Conservation (phyloP, 768 basidiomycete genomes). For the Rhodosporidiobolus sp. region DNA sequence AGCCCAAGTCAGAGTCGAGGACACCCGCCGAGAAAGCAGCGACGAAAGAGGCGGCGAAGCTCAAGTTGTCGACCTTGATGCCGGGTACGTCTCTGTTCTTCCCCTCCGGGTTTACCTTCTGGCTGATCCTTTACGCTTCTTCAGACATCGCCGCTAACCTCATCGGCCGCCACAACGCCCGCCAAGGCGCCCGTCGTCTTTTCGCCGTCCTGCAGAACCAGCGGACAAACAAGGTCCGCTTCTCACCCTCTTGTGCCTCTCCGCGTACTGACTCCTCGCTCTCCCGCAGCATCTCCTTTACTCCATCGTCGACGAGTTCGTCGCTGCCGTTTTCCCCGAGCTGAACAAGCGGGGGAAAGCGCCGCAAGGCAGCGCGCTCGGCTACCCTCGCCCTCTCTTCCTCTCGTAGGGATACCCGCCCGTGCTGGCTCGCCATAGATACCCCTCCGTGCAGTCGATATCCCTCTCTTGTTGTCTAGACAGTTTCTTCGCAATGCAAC, state of each 20-base stretch:
- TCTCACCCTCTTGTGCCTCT: neutral
- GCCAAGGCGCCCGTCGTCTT: conserved; percentile 83
- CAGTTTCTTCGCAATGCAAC: too few relatives aligned
- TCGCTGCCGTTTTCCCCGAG: conserved; percentile 33
- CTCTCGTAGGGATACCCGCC: conserved; percentile 1
- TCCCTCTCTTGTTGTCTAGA: neutral
- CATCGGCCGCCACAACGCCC: conserved; percentile 95
- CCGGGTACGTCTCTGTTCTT: conserved; percentile 62
- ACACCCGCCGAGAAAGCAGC: conserved; percentile 73
- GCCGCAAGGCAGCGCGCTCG: neutral
- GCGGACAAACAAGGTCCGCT: conserved; percentile 81
- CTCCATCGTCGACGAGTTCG: conserved; percentile 40
- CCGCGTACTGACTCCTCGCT: neutral
- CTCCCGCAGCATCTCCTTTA: conserved; percentile 40
- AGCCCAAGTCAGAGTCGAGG: conserved; percentile 61
- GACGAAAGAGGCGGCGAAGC: conserved; percentile 81
- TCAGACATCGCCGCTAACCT: conserved; percentile 91
- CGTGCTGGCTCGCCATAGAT: neutral
- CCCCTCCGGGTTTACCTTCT: neutral
- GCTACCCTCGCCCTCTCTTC: conserved; percentile 11
- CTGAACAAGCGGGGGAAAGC: neutral
- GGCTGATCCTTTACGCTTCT: neutral
- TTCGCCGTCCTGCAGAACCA: conserved; percentile 92
- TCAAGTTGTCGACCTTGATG: conserved; percentile 82
- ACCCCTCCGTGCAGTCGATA: neutral